Percentiles rank a stretch among this genome's conserved stretches.
phyloP scores from a whole-genome alignment of 345 rosid genomes.

The Draba incana region DNA sequence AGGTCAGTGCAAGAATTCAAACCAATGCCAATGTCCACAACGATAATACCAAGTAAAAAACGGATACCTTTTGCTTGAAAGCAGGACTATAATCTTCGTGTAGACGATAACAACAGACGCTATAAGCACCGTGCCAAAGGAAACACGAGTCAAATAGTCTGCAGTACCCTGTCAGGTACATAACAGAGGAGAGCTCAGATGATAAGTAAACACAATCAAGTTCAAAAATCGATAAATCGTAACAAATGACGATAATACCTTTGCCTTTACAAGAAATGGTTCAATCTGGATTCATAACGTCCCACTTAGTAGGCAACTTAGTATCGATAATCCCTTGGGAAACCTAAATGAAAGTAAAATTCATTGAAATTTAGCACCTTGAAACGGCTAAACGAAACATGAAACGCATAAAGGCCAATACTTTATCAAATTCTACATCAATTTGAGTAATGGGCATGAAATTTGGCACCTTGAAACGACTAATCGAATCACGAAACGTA shows the following conservation, averaged over 20 bases:
- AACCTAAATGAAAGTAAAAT: constrained; percentile 52
- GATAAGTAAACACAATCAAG: constrained; percentile 17
- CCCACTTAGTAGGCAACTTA: constrained; percentile 77
- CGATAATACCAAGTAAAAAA: constrained; percentile 2
- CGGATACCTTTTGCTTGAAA: constrained; percentile 80
- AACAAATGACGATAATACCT: constrained; percentile 57
- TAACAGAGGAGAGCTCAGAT: constrained; percentile 13
- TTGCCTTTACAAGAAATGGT: constrained; percentile 76
- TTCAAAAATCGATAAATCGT: constrained; percentile 7
- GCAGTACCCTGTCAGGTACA: constrained; percentile 61
- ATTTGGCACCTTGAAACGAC: neutral
- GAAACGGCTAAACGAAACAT: neutral
- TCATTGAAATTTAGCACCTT: constrained; percentile 27
- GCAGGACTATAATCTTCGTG: constrained; percentile 72
- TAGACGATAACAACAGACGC: constrained; percentile 92
- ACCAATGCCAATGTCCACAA: constrained; percentile 4
- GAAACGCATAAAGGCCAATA: neutral
- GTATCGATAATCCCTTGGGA: constrained; percentile 75
- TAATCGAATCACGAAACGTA: neutral
- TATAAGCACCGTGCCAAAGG: constrained; percentile 89
- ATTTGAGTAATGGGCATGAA: constrained; percentile 5
- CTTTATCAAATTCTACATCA: neutral
- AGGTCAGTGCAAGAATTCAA: constrained; percentile 27
- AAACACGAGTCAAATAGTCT: constrained; percentile 77
- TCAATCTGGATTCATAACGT: constrained; percentile 75